phyloP scores from a whole-genome alignment of 306 rosid genomes.

The Vicia villosa region DNA sequence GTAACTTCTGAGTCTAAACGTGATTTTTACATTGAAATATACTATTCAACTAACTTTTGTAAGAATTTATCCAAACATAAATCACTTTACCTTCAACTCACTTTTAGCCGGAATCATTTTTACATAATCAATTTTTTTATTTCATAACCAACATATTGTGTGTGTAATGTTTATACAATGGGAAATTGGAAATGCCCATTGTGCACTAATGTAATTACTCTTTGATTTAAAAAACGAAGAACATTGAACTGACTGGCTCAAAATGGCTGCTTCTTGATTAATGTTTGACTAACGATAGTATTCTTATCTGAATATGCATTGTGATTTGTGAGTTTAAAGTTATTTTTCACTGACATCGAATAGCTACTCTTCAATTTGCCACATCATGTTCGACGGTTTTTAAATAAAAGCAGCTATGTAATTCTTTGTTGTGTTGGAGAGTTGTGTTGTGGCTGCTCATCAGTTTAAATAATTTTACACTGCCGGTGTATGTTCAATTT shows the following conservation, averaged over 20 bases:
- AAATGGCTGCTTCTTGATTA: conserved; percentile 33
- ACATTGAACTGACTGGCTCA: conserved; percentile 12
- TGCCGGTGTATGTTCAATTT: not conserved
- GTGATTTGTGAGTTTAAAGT: not conserved
- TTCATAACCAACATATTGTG: not conserved
- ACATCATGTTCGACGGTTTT: not conserved
- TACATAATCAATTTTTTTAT: too few species aligned
- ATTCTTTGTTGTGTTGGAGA: not conserved
- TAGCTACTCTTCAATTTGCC: not conserved
- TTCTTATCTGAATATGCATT: not conserved
- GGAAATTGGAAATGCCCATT: conserved; percentile 17
- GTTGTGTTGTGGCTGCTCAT: not conserved
- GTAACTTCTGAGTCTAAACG: too few species aligned
- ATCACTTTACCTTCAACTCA: too few species aligned
- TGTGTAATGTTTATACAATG: conserved; percentile 19
- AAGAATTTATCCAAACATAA: too few species aligned
- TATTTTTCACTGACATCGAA: not conserved
- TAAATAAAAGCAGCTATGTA: not conserved
- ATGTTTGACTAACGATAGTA: conserved; percentile 31
- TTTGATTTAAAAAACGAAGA: not conserved
- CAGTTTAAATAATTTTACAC: not conserved
- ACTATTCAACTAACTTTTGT: too few species aligned
- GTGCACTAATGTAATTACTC: conserved; percentile 4
- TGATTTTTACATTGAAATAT: too few species aligned
- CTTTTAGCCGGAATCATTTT: too few species aligned